Evolutionary conservation across 768 basidiomycete genomes (phyloP), one percentile per base, ranked within the genome.

Genomic region (Suillus occidentalis): DNA sequence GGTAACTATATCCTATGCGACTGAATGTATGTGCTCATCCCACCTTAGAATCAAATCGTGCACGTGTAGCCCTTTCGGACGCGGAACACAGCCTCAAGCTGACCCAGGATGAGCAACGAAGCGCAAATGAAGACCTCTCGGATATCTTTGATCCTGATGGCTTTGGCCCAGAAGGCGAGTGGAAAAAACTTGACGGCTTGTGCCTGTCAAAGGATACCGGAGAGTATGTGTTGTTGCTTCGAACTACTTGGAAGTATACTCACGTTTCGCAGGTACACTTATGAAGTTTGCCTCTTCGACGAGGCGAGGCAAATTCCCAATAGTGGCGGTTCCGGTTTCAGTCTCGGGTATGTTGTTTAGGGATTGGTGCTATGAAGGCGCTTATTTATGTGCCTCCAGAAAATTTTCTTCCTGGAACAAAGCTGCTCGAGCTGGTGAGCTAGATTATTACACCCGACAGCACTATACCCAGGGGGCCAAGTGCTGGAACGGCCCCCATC

Each of bases 401-500:
- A 84, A 81, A 77, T 98, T 93, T 76, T 75, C 85, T 2, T 86
- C 88, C 1, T 99, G 96, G 96, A 90, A 95, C 73, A 61, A 63
- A 63, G 80, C 83, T 2, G 84, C 83, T 61, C 70, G 82, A 65
- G 80, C 82, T 4, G 94, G 92, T 4, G 79, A 86, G 31, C 82
- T 83, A 3, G 89, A 85, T 40, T 97, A 89, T 77, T 97, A 98
- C 76, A 78, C 84, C 55, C 89, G 86, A 70, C 95, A 97, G 71
- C 76, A 85, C 16, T 99, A 99, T 79, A 87, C 87, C 43, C 81
- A 84, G 61, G 97, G 97, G 47, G 83, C 94, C 6, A 87, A 89
- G 72, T 99, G 97, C 81, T 97, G 96, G 97, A 97, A 97, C 71
- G 97, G 97, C 1, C 97, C 97, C 4, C 85, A 92, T 67, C 87